Percentiles rank a stretch among this genome's conserved stretches.
phyloP scores from a whole-genome alignment of 1,284 basidiomycete genomes.

The Athelia psychrophila region DNA sequence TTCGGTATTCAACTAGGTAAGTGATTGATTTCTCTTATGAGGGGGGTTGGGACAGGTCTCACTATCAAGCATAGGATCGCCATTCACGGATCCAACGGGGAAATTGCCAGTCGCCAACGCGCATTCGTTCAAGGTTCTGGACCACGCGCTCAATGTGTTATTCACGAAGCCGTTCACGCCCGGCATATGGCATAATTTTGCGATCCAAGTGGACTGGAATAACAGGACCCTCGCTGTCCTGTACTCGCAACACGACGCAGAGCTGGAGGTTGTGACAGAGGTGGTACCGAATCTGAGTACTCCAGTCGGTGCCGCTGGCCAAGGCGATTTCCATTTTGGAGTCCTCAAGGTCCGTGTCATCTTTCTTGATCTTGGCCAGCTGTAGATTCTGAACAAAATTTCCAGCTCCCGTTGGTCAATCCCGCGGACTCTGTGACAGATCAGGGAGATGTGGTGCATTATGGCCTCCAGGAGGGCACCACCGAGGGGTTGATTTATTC shows the following conservation, averaged over 20 bases:
- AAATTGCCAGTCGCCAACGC: conserved; percentile 35
- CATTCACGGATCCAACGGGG: conserved; percentile 50
- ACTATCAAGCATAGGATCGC: conserved; percentile 38
- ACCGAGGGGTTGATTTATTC: conserved; percentile 55
- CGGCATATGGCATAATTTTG: conserved; percentile 57
- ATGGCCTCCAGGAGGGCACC: conserved; percentile 54
- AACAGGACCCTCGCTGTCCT: conserved; percentile 44
- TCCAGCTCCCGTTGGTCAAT: conserved; percentile 52
- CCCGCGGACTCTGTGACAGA: conserved; percentile 36
- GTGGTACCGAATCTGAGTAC: conserved; percentile 39
- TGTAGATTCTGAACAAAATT: not conserved
- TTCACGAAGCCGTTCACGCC: conserved; percentile 46
- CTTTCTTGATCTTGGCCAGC: not conserved
- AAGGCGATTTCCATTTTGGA: conserved; percentile 59
- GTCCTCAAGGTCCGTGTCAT: conserved; percentile 44
- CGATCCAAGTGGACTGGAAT: conserved; percentile 55
- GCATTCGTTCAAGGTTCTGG: conserved; percentile 47
- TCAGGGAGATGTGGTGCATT: conserved; percentile 52
- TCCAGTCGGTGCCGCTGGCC: conserved; percentile 37
- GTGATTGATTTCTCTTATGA: no score
- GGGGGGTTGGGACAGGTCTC: no score
- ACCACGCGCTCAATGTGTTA: conserved; percentile 49
- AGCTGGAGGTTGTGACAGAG: conserved; percentile 38
- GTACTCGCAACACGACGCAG: conserved; percentile 41
- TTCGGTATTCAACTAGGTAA: conserved; percentile 55